phyloP scores from a whole-genome alignment of 2,329 filamentous ascomycete genomes.

The Pseudogymnoascus sp. region DNA sequence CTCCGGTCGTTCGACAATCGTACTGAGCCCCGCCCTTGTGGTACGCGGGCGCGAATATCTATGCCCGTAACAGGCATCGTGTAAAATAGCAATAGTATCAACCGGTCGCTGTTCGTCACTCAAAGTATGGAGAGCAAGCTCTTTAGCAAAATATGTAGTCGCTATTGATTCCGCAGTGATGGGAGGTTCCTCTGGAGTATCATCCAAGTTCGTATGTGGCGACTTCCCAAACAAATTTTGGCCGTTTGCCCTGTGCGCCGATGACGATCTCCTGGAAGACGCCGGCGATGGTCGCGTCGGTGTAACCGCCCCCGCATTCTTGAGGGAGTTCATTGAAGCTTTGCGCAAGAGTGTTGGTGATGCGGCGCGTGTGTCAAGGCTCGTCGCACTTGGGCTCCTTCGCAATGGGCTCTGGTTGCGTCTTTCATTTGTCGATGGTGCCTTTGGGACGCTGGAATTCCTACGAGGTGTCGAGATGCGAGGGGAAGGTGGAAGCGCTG shows the following conservation, averaged over 20 bases:
- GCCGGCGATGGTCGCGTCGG: conserved; percentile 28
- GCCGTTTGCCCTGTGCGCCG: conserved; percentile 31
- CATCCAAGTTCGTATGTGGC: conserved; percentile 29
- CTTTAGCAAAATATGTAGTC: conserved; percentile 24
- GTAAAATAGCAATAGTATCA: conserved; percentile 73
- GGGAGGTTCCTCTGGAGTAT: conserved; percentile 27
- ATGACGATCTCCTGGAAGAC: conserved; percentile 34
- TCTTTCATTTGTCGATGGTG: neutral
- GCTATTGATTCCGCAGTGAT: conserved; percentile 39
- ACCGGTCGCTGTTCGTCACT: conserved; percentile 27
- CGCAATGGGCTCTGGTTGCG: conserved; percentile 25
- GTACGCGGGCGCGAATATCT: conserved; percentile 78
- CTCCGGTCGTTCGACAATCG: conserved; percentile 90
- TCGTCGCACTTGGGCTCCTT: conserved; percentile 35
- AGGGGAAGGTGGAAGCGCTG: conserved; percentile 9
- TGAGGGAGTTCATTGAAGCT: conserved; percentile 35
- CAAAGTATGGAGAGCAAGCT: conserved; percentile 23
- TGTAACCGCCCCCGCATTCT: conserved; percentile 28
- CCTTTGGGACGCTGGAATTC: conserved; percentile 1
- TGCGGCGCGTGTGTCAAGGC: conserved; percentile 30
- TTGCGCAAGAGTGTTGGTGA: conserved; percentile 35
- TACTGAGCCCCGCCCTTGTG: conserved; percentile 58
- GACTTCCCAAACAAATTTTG: conserved; percentile 31
- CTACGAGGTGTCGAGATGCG: neutral
- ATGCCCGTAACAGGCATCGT: conserved; percentile 93